Conservation (phyloP, 148 eudicot genomes). For the Rhododendron ferrugineum region DNA sequence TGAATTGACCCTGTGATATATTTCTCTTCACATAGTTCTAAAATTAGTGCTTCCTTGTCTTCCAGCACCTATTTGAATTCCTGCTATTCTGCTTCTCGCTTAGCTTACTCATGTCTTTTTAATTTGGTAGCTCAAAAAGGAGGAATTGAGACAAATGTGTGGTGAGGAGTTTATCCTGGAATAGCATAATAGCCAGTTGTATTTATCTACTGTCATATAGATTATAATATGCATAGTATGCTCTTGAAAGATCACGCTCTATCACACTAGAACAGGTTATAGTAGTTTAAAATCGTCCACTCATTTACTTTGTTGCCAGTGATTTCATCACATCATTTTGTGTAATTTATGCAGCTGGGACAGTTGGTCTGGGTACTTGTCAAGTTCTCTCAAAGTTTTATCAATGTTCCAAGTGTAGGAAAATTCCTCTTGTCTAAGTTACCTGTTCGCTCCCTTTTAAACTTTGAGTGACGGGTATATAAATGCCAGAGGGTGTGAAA, state of each 20-base stretch:
- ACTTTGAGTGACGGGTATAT: not conserved
- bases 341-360: not conserved
- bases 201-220: not conserved
- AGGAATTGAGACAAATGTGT: not conserved
- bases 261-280: not conserved
- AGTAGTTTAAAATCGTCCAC: not conserved
- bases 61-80: not conserved
- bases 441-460: not conserved
- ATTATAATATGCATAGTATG: not conserved
- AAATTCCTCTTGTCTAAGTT: not conserved
- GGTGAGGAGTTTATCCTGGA: not conserved
- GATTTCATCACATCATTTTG: not conserved
- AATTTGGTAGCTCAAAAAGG: not conserved
- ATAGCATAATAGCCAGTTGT: not conserved
- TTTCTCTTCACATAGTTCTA: not conserved
- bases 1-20: not conserved
- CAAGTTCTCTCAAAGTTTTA: not conserved
- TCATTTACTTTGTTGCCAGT: not conserved
- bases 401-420: not conserved
- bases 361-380: not conserved
- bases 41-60: not conserved
- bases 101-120: not conserved
- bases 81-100: not conserved
- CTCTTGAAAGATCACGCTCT: not conserved
- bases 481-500: not conserved